phyloP scores from a whole-genome alignment of 164 flowering plant species.

The Paratinospora sagittata region DNA sequence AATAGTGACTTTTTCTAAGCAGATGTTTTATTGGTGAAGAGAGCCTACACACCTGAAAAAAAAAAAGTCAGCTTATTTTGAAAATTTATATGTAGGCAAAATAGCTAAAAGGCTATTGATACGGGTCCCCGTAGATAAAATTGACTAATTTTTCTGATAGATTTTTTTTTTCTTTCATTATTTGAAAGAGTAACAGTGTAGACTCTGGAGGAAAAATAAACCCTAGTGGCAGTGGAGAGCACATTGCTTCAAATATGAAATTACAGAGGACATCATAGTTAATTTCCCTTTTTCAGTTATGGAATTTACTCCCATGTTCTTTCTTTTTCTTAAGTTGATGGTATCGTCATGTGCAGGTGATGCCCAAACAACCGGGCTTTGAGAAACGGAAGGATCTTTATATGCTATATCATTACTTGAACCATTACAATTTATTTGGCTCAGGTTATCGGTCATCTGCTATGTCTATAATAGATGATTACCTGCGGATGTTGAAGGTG shows the following conservation, averaged over 20 bases:
- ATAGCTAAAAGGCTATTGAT: too few species aligned
- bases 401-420: slow-evolving; percentile 86
- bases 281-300: not conserved
- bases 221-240: not conserved
- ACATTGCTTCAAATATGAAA: not conserved
- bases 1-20: not conserved
- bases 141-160: not conserved
- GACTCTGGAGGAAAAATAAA: too few species aligned
- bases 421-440: slow-evolving; percentile 92
- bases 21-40: not conserved
- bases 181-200: too few species aligned
- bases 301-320: not conserved
- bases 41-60: too few species aligned
- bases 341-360: slow-evolving; percentile 45
- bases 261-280: not conserved
- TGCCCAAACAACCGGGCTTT: slow-evolving; percentile 90
- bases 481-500: slow-evolving; percentile 49
- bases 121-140: too few species aligned
- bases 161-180: too few species aligned
- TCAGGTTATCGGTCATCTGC: slow-evolving; percentile 90
- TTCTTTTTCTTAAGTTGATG: not conserved
- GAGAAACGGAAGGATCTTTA: slow-evolving; percentile 85
- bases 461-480: slow-evolving; percentile 88
- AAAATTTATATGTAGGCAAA: too few species aligned
- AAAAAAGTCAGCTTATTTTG: too few species aligned